A percentile compares a stretch with the other conserved stretches of the same genome.
These are phyloP conservation scores for Kurtzmaniella quercitrusa DNA, from an alignment of 1,139 yeast species.

Conservation along the genomic window DNA sequence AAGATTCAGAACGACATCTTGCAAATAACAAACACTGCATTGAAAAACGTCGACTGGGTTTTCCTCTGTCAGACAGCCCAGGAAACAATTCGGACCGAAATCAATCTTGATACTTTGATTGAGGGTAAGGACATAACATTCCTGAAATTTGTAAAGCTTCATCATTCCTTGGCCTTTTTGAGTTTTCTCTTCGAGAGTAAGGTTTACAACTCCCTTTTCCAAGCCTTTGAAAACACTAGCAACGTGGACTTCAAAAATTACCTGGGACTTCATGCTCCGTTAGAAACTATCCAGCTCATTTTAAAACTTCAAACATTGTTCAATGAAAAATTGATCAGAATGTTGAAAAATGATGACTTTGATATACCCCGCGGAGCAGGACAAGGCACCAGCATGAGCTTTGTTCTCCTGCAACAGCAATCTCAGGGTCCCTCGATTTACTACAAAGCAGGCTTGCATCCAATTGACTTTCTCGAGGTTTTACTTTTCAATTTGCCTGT, in stretches of 20 bases:
- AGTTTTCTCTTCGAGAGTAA: slow-evolving; percentile 59
- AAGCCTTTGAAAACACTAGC: slow-evolving; percentile 29
- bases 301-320: slow-evolving; percentile 50
- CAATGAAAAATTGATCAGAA: slow-evolving; percentile 22
- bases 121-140: slow-evolving; percentile 24
- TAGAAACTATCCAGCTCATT: slow-evolving; percentile 46
- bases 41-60: slow-evolving; percentile 61
- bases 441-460: not conserved
- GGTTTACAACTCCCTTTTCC: slow-evolving; percentile 52
- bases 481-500: slow-evolving; percentile 63
- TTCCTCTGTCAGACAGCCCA: slow-evolving; percentile 45
- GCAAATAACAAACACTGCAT: slow-evolving; percentile 46
- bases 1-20: slow-evolving; percentile 53
- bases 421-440: not conserved
- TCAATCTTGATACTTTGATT: slow-evolving; percentile 48
- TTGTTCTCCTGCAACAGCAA: slow-evolving; percentile 13
- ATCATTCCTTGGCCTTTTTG: slow-evolving; percentile 66
- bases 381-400: slow-evolving; percentile 25
- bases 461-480: slow-evolving; percentile 59
- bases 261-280: slow-evolving; percentile 14
- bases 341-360: slow-evolving; percentile 21
- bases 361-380: slow-evolving; percentile 12
- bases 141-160: slow-evolving; percentile 43
- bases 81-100: slow-evolving; percentile 21
- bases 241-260: slow-evolving; percentile 32